phyloP scores from a whole-genome alignment of 1,139 yeast genomes.

The Zygosaccharomyces sapae region DNA sequence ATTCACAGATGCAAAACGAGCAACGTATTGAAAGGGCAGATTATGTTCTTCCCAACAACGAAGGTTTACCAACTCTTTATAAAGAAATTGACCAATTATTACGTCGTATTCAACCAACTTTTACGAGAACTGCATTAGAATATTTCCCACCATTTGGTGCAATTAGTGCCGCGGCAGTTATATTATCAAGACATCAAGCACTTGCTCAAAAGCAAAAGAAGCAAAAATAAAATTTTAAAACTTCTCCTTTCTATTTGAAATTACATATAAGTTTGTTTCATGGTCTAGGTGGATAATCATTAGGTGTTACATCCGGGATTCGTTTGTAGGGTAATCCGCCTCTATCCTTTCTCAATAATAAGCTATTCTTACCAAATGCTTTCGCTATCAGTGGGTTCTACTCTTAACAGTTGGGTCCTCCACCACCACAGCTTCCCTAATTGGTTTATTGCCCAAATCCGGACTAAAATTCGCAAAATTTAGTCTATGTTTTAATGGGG shows the following conservation, averaged over 20 bases:
- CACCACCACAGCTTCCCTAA: conserved; percentile 30
- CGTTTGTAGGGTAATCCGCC: conserved; percentile 36
- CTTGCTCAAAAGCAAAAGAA: conserved; percentile 12
- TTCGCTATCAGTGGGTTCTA: conserved; percentile 31
- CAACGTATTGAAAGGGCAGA: conserved; percentile 61
- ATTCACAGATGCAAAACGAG: conserved; percentile 67
- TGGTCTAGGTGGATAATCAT: conserved; percentile 32
- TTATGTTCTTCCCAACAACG: conserved; percentile 61
- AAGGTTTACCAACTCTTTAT: conserved; percentile 47
- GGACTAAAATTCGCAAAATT: conserved; percentile 29
- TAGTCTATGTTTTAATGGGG: conserved; percentile 24
- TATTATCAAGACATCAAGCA: conserved; percentile 22
- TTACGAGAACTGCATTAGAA: conserved; percentile 40
- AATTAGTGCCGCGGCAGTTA: conserved; percentile 46
- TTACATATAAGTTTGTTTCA: conserved; percentile 3
- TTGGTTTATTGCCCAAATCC: conserved; percentile 25
- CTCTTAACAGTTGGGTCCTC: conserved; percentile 20
- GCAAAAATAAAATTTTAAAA: conserved; percentile 8
- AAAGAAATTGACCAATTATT: conserved; percentile 47
- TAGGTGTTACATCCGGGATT: conserved; percentile 32
- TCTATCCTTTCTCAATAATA: conserved; percentile 34
- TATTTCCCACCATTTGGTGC: conserved; percentile 58
- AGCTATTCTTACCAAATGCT: conserved; percentile 35
- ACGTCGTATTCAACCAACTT: conserved; percentile 44
- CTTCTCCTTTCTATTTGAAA: conserved; percentile 2